Conservation (phyloP, 306 rosid species). For the Vigna hirtella region DNA sequence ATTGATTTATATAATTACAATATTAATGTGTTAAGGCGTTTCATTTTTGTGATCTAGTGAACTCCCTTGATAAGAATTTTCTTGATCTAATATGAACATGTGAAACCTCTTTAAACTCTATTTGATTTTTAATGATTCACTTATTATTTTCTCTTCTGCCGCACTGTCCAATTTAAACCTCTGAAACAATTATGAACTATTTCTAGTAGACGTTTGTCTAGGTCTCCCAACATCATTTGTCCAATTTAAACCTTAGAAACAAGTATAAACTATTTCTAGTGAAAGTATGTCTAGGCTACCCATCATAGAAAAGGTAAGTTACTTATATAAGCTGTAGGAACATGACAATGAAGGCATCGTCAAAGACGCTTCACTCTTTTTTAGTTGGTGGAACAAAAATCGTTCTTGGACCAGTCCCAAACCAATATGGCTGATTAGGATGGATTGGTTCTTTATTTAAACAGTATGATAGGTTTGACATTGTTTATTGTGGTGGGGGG, state of each 20-base stretch:
- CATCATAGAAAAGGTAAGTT: neutral
- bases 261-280: neutral
- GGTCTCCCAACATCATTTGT: neutral
- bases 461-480: neutral
- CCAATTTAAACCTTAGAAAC: neutral
- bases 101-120: neutral
- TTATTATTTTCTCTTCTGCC: constrained; percentile 11
- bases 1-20: constrained; percentile 41
- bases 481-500: too few relatives aligned
- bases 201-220: constrained; percentile 3
- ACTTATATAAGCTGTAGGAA: constrained; percentile 12
- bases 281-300: constrained; percentile 3
- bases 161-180: neutral
- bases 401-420: constrained; percentile 7
- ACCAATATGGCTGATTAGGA: constrained; percentile 7
- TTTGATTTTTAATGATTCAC: constrained; percentile 8
- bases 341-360: constrained; percentile 5
- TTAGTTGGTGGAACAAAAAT: neutral
- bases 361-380: constrained; percentile 27
- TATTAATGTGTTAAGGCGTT: constrained; percentile 4
- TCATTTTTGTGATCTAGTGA: constrained; percentile 12
- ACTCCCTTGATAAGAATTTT: constrained; percentile 4
- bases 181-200: neutral
- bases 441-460: constrained; percentile 5
- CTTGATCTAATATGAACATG: neutral